These are phyloP conservation scores for Cardamine occulta DNA, from an alignment of 345 rosid species.

Conservation along the genomic window DNA sequence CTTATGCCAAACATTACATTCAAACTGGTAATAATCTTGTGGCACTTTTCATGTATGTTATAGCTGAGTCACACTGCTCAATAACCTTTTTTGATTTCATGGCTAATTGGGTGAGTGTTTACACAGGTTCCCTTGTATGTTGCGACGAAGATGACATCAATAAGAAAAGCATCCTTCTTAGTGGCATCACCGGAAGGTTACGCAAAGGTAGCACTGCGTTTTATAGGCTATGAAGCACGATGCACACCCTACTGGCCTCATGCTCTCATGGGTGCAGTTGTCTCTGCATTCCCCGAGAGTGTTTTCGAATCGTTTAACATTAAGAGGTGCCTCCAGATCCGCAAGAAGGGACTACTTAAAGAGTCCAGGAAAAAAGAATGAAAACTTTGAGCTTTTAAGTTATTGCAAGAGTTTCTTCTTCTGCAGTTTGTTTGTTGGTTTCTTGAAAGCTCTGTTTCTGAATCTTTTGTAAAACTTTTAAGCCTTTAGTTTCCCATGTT, in stretches of 20 bases:
- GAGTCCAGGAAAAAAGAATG: slow-evolving; percentile 69
- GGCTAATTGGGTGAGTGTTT: slow-evolving; percentile 25
- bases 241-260: slow-evolving; percentile 91
- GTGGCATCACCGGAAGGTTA: slow-evolving; percentile 75
- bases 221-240: slow-evolving; percentile 69
- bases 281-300: slow-evolving; percentile 54
- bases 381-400: slow-evolving; percentile 23
- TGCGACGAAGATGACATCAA: slow-evolving; percentile 85
- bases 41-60: background rate
- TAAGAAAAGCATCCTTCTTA: slow-evolving; percentile 72
- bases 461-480: slow-evolving; percentile 27
- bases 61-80: slow-evolving; percentile 1
- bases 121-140: slow-evolving; percentile 76
- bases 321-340: slow-evolving; percentile 54
- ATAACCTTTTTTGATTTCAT: background rate
- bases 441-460: background rate
- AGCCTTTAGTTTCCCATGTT: slow-evolving; percentile 21
- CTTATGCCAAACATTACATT: background rate
- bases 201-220: slow-evolving; percentile 64
- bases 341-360: slow-evolving; percentile 71
- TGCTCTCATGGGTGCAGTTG: slow-evolving; percentile 64
- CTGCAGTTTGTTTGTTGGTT: slow-evolving; percentile 17
- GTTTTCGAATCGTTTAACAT: slow-evolving; percentile 58
- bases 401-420: background rate
- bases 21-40: background rate